These are phyloP conservation scores for Inonotus hispidus DNA, from an alignment of 1,284 basidiomycete genomes.

Conservation along the genomic window DNA sequence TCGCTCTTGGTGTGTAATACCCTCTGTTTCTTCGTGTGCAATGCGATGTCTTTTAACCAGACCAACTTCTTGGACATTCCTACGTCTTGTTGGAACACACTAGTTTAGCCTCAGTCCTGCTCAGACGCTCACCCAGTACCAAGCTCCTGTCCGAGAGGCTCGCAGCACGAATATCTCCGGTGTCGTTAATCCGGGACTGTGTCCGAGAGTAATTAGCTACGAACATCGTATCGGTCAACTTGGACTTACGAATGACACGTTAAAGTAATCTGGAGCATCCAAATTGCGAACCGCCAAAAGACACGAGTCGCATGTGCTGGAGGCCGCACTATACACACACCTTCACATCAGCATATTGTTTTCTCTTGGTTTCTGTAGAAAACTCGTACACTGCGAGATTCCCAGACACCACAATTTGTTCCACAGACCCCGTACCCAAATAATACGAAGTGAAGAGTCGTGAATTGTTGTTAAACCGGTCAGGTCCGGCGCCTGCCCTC, in stretches of 20 bases:
- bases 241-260: slow-evolving; percentile 4
- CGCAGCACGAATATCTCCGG: slow-evolving; percentile 49
- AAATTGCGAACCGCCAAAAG: slow-evolving; percentile 3
- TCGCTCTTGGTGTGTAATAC: slow-evolving; percentile 49
- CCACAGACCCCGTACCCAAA: not conserved
- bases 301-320: not conserved
- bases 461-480: slow-evolving; percentile 11
- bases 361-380: not conserved
- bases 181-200: not conserved
- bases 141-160: slow-evolving; percentile 45
- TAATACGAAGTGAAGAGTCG: slow-evolving; percentile 14
- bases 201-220: not conserved
- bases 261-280: slow-evolving; percentile 7
- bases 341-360: not conserved
- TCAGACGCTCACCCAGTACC: slow-evolving; percentile 42
- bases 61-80: slow-evolving; percentile 48
- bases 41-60: slow-evolving; percentile 46
- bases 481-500: not conserved
- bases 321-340: not conserved
- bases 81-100: slow-evolving; percentile 22
- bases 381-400: slow-evolving; percentile 6
- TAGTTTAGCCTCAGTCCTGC: not conserved
- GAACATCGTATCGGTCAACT: not conserved
- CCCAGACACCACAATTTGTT: not conserved
- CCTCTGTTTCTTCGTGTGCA: slow-evolving; percentile 29